Evolutionary conservation across 2,329 filamentous ascomycete genomes (phyloP), one percentile per base, ranked within the genome.

Genomic region (Trichoderma sp.): DNA sequence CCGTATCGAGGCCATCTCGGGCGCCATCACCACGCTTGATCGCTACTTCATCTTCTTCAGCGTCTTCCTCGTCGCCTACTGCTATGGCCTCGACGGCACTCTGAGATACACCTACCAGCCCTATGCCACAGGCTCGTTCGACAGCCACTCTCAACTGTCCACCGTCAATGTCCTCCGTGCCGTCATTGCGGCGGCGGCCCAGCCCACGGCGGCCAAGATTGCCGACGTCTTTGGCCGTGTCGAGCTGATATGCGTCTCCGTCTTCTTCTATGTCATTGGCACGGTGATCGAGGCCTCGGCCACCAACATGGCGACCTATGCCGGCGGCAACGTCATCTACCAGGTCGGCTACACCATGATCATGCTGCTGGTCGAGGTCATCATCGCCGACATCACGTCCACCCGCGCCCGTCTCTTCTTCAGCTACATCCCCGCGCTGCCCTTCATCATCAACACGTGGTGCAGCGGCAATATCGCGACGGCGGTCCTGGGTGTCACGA

Each of bases 361-460:
- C 31, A 81, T 89, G 21, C 79, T 91, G 14, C 81, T 91, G 1
- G 82, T 90, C 27, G 88, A 91, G 76, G 86, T 91, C 73, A 84
- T 91, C 70, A 81, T 91, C 57, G 88, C 84, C 56, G 89, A 91
- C 72, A 83, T 88, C 31, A 89, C 88, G 2, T 90, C 89, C 1
- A 85, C 87, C 7, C 85, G 88, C 16, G 83, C 87, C 13, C 87
- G 89, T 74, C 80, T 91, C 10, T 81, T 91, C 72, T 91, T 90
- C 80, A 89, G 86, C 59, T 91, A 89, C 74, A 82, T 91, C 70
- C 87, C 88, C 1, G 85, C 86, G 1, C 74, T 83, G 6, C 87
- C 88, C 1, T 89, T 88, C 77, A 80, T 90, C 73, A 85, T 88
- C 78, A 90, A 90, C 78, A 88, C 88, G 1, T 91, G 89, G 88